These are phyloP conservation scores for Dinochytrium kinnereticum DNA, from an alignment of 371 early-diverging fungal species.

Conservation along the genomic window DNA sequence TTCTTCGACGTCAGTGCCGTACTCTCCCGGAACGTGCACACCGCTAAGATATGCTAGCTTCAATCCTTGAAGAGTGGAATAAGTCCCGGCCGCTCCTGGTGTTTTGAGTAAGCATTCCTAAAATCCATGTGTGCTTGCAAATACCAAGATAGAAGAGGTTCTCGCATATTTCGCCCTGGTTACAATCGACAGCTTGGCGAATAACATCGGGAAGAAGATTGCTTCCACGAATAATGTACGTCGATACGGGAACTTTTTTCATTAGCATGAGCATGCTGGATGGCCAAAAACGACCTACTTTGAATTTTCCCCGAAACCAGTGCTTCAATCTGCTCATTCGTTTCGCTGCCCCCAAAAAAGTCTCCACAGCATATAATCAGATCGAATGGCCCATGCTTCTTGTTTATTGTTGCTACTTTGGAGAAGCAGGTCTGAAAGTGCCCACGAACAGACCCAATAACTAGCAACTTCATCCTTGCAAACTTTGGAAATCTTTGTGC, in stretches of 20 bases:
- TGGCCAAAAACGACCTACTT: constrained; percentile 47
- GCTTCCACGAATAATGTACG: constrained; percentile 76
- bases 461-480: background rate
- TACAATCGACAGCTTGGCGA: constrained; percentile 57
- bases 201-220: constrained; percentile 64
- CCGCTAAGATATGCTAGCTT: constrained; percentile 79
- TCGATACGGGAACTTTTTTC: constrained; percentile 70
- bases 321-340: constrained; percentile 49
- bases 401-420: constrained; percentile 74
- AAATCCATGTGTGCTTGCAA: too few species aligned
- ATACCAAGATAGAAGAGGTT: constrained; percentile 78
- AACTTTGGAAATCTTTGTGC: too few species aligned
- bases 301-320: constrained; percentile 64
- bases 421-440: constrained; percentile 64
- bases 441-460: background rate
- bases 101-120: background rate
- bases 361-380: constrained; percentile 79
- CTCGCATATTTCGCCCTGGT: constrained; percentile 76
- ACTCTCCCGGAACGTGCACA: constrained; percentile 34
- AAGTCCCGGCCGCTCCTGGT: constrained; percentile 60
- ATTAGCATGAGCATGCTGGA: background rate
- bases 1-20: background rate
- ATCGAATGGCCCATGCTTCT: constrained; percentile 86
- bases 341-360: constrained; percentile 67
- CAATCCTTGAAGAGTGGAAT: constrained; percentile 74